Percentiles rank a stretch among this genome's conserved stretches.
Conservation (phyloP, 164 flowering plant species). For the Umbellularia californica region DNA sequence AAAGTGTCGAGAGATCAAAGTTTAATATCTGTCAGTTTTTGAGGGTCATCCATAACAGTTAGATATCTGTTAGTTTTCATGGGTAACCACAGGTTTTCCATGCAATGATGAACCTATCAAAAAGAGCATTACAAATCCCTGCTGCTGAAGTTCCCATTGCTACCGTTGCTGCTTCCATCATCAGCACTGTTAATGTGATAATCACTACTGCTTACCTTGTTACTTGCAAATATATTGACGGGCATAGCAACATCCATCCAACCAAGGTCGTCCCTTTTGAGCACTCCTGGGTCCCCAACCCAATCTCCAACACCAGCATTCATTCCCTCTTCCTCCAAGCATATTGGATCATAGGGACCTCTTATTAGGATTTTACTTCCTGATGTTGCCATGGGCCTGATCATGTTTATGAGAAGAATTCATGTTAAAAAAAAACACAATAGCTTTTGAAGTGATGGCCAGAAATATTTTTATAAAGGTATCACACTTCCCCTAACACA, state of each 20-base stretch:
- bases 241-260: slow-evolving; percentile 21
- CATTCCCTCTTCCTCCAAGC: slow-evolving; percentile 28
- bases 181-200: slow-evolving; percentile 4
- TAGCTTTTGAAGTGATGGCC: neutral
- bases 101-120: neutral
- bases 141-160: slow-evolving; percentile 6
- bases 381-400: slow-evolving; percentile 16
- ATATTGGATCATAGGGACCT: slow-evolving; percentile 18
- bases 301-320: slow-evolving; percentile 21
- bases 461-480: too few species aligned
- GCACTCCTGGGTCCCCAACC: slow-evolving; percentile 20
- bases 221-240: slow-evolving; percentile 3
- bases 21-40: neutral
- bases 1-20: neutral
- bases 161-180: slow-evolving; percentile 10
- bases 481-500: neutral
- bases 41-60: neutral
- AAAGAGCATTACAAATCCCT: slow-evolving; percentile 1
- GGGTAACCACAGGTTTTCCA: neutral
- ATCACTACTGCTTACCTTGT: slow-evolving; percentile 11
- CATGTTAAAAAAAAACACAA: neutral
- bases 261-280: slow-evolving; percentile 15
- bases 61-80: neutral
- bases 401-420: neutral
- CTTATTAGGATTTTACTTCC: slow-evolving; percentile 6